Conservation (phyloP, 2,329 filamentous ascomycete genomes). For the Dothistroma pini region DNA sequence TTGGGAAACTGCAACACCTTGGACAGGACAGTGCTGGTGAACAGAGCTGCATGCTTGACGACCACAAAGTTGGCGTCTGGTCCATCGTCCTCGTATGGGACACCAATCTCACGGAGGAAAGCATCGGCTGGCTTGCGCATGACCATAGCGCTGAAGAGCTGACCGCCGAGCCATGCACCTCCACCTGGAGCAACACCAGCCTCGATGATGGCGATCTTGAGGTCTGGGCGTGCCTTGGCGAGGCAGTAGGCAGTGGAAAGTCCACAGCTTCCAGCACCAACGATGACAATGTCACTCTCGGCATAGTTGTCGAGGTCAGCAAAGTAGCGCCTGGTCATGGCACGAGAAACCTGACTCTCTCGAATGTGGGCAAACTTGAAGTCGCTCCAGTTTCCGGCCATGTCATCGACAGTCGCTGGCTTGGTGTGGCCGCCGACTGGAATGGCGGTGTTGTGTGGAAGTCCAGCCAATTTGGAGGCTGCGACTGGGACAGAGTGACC, state of each 20-base stretch:
- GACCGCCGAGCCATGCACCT: constrained; percentile 88
- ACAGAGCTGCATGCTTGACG: constrained; percentile 89
- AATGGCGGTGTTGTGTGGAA: constrained; percentile 35
- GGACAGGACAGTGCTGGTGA: constrained; percentile 82
- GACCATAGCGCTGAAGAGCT: constrained; percentile 93
- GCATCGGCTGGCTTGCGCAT: constrained; percentile 89
- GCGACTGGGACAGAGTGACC: constrained; percentile 43
- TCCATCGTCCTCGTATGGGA: constrained; percentile 84
- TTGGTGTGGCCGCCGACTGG: constrained; percentile 39
- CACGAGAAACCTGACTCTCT: constrained; percentile 82
- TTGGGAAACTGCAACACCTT: constrained; percentile 83
- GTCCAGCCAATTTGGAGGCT: constrained; percentile 46
- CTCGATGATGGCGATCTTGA: constrained; percentile 89
- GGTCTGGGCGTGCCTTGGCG: constrained; percentile 76
- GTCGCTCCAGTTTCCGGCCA: constrained; percentile 72
- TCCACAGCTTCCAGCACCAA: constrained; percentile 86
- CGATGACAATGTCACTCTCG: constrained; percentile 90
- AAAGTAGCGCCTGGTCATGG: constrained; percentile 94
- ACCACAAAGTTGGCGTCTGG: constrained; percentile 66
- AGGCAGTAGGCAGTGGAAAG: constrained; percentile 81
- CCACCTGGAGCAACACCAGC: constrained; percentile 82
- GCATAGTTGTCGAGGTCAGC: constrained; percentile 82
- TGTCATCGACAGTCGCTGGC: constrained; percentile 56
- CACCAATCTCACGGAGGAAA: constrained; percentile 76
- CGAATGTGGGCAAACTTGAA: constrained; percentile 85